Evolutionary conservation across 2,329 filamentous ascomycete genomes (phyloP).

Genomic region (Cryphonectria carpinicola): DNA sequence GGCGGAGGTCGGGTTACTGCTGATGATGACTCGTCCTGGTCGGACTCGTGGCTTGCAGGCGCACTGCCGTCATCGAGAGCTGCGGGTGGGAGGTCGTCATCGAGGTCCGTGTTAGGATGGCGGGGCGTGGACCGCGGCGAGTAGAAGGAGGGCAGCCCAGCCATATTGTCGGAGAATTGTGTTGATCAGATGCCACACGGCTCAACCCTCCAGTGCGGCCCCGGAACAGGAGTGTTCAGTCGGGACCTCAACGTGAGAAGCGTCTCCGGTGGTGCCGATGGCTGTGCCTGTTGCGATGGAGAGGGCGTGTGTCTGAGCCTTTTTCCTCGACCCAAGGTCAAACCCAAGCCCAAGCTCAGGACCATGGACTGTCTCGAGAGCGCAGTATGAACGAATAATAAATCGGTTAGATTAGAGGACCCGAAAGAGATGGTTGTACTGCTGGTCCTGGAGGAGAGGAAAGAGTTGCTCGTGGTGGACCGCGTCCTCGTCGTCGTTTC

Average conservation of each 20-base stretch:
- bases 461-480: not conserved
- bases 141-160: slow-evolving; percentile 38
- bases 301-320: not conserved
- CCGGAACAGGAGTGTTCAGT: not conserved
- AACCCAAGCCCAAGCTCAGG: not conserved
- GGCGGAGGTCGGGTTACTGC: slow-evolving; percentile 40
- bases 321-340: not conserved
- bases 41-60: slow-evolving; percentile 17
- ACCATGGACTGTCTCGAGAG: not conserved
- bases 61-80: slow-evolving; percentile 24
- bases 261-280: not conserved
- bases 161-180: not conserved
- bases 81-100: slow-evolving; percentile 31
- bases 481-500: not conserved
- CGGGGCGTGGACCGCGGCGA: slow-evolving; percentile 35
- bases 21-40: slow-evolving; percentile 28
- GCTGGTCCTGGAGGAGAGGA: not conserved
- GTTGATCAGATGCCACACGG: not conserved
- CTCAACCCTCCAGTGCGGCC: not conserved
- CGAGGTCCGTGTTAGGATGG: slow-evolving; percentile 32
- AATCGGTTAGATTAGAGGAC: not conserved
- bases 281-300: not conserved
- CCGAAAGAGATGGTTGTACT: not conserved
- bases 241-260: not conserved
- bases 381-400: not conserved